Percentiles rank a stretch among this genome's conserved stretches.
Evolutionary conservation across 2,329 filamentous ascomycete genomes (phyloP).

Genomic region (Pezicula neosporulosa): DNA sequence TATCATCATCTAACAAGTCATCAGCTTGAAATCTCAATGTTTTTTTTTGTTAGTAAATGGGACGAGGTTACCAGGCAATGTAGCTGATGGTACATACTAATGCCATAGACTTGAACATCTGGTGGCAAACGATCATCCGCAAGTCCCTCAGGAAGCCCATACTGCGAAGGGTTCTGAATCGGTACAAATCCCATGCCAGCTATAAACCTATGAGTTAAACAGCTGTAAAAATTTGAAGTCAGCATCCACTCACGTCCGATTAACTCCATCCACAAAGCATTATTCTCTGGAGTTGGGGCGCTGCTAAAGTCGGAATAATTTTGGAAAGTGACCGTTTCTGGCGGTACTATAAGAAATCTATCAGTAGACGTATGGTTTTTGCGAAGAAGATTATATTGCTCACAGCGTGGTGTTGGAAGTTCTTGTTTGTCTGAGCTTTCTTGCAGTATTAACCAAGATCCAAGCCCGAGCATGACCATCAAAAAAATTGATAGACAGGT

Average conservation of each 20-base stretch:
- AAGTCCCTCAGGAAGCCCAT: neutral
- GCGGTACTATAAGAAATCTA: too few relatives aligned
- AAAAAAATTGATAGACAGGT: too few relatives aligned
- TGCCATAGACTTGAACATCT: neutral
- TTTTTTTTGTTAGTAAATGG: neutral
- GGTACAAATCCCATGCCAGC: neutral
- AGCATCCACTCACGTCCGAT: neutral
- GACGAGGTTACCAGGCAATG: neutral
- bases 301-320: neutral
- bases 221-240: neutral
- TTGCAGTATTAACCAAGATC: too few relatives aligned
- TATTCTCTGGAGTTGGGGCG: neutral
- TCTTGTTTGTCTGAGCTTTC: too few relatives aligned
- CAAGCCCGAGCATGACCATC: too few relatives aligned
- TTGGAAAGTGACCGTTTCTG: neutral
- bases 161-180: neutral
- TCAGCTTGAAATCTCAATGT: neutral
- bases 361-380: too few relatives aligned
- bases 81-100: neutral
- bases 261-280: neutral
- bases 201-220: neutral
- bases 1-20: neutral
- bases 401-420: too few relatives aligned
- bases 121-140: neutral
- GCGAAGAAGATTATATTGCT: too few relatives aligned